Evolutionary conservation across 2,329 filamentous ascomycete species (phyloP).

Genomic region (Aspergillus sp.): DNA sequence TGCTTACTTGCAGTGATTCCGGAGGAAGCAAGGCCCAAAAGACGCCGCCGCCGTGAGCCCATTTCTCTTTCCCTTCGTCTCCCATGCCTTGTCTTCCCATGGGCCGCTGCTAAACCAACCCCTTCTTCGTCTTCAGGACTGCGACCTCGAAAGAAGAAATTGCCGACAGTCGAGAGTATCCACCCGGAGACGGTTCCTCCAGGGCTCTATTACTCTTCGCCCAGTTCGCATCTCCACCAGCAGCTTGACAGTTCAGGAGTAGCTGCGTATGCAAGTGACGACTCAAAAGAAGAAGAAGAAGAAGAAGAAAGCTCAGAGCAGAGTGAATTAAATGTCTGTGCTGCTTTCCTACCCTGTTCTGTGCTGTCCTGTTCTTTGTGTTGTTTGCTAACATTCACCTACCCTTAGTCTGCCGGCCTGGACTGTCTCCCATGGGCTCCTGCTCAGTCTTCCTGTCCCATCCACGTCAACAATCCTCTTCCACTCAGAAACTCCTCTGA

Average conservation of each 20-base stretch:
- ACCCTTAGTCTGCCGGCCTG: too few species aligned
- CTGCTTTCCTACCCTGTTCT: too few species aligned
- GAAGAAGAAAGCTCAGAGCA: too few species aligned
- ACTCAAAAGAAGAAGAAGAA: neutral
- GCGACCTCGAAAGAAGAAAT: constrained; percentile 9
- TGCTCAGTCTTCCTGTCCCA: too few species aligned
- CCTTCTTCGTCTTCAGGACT: constrained; percentile 5
- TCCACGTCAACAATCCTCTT: too few species aligned
- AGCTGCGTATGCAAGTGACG: constrained; percentile 4
- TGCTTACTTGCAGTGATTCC: too few species aligned
- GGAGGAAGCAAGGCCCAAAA: constrained; percentile 6
- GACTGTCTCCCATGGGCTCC: too few species aligned
- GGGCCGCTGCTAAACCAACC: neutral
- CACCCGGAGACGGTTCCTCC: constrained; percentile 9
- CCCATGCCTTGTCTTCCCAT: neutral
- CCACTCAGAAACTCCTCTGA: too few species aligned
- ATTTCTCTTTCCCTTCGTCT: neutral
- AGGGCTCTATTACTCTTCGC: constrained; percentile 3
- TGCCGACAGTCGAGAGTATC: constrained; percentile 6
- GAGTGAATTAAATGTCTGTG: too few species aligned
- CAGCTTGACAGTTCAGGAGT: neutral
- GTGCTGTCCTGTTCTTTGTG: too few species aligned
- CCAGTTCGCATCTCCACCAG: neutral
- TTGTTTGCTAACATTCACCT: too few species aligned
- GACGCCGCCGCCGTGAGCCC: constrained; percentile 5